Evolutionary conservation across 1,284 basidiomycete genomes (phyloP), one percentile per base, ranked within the genome.

Genomic region (Malassezia restricta): DNA sequence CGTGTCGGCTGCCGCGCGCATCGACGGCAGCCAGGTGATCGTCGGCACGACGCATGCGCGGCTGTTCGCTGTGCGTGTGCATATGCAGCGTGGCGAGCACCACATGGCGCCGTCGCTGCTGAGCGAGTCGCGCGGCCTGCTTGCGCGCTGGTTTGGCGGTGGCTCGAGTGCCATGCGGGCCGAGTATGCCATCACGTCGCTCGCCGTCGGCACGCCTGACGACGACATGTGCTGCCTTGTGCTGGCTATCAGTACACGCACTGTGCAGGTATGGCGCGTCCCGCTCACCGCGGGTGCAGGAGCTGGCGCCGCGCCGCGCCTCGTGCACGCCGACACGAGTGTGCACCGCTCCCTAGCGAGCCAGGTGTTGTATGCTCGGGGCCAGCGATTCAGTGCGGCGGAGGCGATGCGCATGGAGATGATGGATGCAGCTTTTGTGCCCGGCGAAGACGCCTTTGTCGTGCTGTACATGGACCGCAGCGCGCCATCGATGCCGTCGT

Each of bases 221-320:
- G 29, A 28, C 32, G 33, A 33, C 17, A 57, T 58, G 5, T 54
- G 54, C 11, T 40, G 57, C 12, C 60, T 60, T 8, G 56, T 70
- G 5, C 63, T 63, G 29, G 68, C 68, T 20, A 53, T 67, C 32
- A 61, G 67, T 17, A 53, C 52, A 6, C 58, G 57, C 41, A 58
- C 52, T 27, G 40, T 72, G 12, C 71, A 73, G 32, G 59, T 62
- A 35, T 74, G 72, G 72, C 57, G 63, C 37, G 51, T 73, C 15
- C 58, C 62, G 12, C 56, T 67, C 6, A 56, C 62, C 11, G 62
- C 62, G 2, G 58, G 56, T 12, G 66, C 68, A 35, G 56, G 57
- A 20, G 46, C 71, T 20, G n/a, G 65, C 7, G 44, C 33, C 35
- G 14, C 70, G 12, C 60, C 63, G 14, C 56, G 61, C 29, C 54